Base-by-base conservation (phyloP, 176 grass and related monocot species). In the Zea luxurians region DNA sequence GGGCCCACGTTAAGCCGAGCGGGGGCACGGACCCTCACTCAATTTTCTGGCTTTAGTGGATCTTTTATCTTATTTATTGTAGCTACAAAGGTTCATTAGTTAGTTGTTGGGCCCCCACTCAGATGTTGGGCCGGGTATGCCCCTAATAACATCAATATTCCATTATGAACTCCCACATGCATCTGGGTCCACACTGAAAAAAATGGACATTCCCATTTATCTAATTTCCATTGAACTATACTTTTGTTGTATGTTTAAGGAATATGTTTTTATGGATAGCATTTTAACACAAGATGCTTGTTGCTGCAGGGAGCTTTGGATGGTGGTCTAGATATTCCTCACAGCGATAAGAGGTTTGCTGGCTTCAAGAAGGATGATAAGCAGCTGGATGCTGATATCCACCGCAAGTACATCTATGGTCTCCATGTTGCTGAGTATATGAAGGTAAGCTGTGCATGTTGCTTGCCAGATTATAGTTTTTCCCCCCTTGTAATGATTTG, bases 271-370 rank as follows among this genome's bases (percentile, higher is more conserved):
- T 59, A 59, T 10, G n/a, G 1, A 21, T n/a, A 20, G 17, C 37
- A 13, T 12, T 27, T 60, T 2, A 45, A 75, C 10, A 2, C 65
- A 18, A 13, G 1, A 18, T 61, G 4, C 10, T 15, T 48, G 21
- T 36, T 15, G 45, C 16, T 74, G 41, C 41, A 96, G 93, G 93
- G 89, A 76, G 93, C 93, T 42, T 66, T 96, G 50, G 93, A 96
- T 79, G 93, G 93, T 67, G 93, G 93, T 35, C 80, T 96, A 74
- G 87, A 96, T 79, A 92, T 96, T 73, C 93, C 89, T 40, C 87
- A 92, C 48, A 87, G 93, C 27, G 89, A 92, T 4, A 96, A 96
- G 71, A 92, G 93, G 75, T 96, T 92, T 85, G 93, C 93, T 80
- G 93, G 93, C 6, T 96, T 96, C 75, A 85, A 89, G 65, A 96